Evolutionary conservation across 2,329 filamentous ascomycete species (phyloP).

Genomic region (Calonectria multiphialidica): DNA sequence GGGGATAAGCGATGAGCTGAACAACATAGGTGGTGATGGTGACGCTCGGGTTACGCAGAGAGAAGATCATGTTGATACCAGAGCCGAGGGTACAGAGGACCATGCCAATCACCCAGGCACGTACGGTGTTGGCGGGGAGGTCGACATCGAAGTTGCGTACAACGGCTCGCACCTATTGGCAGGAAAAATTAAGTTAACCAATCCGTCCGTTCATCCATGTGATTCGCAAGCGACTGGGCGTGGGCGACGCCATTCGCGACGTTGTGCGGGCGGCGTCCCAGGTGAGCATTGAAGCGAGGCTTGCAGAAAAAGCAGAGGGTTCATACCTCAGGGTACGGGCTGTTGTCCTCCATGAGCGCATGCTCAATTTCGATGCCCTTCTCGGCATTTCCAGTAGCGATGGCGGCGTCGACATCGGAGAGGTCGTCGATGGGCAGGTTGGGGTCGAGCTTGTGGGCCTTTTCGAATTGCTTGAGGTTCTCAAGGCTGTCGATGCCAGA

Average conservation of each 20-base stretch:
- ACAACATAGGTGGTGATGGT: constrained; percentile 72
- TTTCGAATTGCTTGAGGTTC: constrained; percentile 68
- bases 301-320: not conserved
- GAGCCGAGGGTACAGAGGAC: constrained; percentile 73
- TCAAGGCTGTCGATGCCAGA: constrained; percentile 57
- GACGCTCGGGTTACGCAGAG: constrained; percentile 69
- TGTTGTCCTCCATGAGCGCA: constrained; percentile 72
- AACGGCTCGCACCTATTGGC: constrained; percentile 69
- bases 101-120: constrained; percentile 73
- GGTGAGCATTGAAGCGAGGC: not conserved
- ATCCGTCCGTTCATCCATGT: not conserved
- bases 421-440: constrained; percentile 74
- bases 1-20: constrained; percentile 72
- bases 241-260: not conserved
- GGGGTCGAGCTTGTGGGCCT: constrained; percentile 72
- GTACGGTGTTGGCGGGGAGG: constrained; percentile 73
- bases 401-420: constrained; percentile 70
- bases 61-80: constrained; percentile 72
- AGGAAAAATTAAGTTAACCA: constrained; percentile 18
- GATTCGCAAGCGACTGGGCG: not conserved
- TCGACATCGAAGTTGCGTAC: constrained; percentile 75
- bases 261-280: not conserved
- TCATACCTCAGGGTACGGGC: constrained; percentile 74
- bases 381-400: constrained; percentile 66
- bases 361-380: constrained; percentile 69